Evolutionary conservation across 202 grass and related monocot genomes (phyloP).

Genomic region (Zizania palustris): DNA sequence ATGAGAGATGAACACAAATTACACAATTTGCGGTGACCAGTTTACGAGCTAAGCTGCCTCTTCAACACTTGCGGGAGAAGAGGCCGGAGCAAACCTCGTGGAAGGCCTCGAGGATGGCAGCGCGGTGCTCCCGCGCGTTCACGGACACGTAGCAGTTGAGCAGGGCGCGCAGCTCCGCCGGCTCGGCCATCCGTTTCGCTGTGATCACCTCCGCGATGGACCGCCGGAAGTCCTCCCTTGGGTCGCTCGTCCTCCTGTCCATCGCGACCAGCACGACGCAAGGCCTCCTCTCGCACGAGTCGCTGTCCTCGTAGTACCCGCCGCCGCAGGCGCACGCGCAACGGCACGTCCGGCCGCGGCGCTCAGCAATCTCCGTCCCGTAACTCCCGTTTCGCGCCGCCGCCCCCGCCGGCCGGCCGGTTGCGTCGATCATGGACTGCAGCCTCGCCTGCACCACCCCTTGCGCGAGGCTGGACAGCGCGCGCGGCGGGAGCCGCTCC

Average conservation of each 20-base stretch:
- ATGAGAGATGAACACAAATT: too few species aligned
- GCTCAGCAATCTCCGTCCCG: too few species aligned
- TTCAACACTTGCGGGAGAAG: conserved; percentile 49
- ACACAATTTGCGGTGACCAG: too few species aligned
- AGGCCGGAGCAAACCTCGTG: conserved; percentile 79
- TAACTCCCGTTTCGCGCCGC: too few species aligned
- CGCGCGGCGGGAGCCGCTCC: conserved; percentile 16
- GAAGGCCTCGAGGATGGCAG: conserved; percentile 81
- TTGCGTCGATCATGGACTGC: too few species aligned
- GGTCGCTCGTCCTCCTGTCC: conserved; percentile 66
- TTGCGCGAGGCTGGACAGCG: conserved; percentile 62
- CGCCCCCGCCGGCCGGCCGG: too few species aligned
- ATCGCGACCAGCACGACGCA: conserved; percentile 69
- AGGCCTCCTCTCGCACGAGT: too few species aligned
- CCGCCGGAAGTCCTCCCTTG: conserved; percentile 69
- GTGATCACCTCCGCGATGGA: conserved; percentile 84
- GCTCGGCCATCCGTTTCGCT: conserved; percentile 73
- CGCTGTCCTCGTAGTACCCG: too few species aligned
- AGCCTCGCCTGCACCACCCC: conserved; percentile 46
- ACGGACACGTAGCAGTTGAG: conserved; percentile 90
- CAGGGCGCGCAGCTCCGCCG: conserved; percentile 75
- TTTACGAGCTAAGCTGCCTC: too few species aligned
- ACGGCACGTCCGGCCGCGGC: too few species aligned
- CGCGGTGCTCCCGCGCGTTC: conserved; percentile 76
- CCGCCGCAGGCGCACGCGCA: too few species aligned